These are phyloP conservation scores for Gaertneriomyces sp. DNA, from an alignment of 192 early-diverging fungal genomes.

Conservation along the genomic window DNA sequence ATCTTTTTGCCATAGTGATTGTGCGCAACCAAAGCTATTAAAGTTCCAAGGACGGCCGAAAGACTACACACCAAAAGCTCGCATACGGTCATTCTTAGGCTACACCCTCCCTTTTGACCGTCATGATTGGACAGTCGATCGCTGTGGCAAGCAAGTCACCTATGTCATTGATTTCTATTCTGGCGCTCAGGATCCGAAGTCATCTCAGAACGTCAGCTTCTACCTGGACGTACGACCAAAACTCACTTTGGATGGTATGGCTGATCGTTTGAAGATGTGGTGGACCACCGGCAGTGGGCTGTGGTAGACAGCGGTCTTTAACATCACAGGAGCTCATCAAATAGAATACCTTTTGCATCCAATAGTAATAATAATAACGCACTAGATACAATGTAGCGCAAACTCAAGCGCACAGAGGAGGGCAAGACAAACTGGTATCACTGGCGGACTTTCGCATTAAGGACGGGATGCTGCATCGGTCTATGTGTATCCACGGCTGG, in stretches of 20 bases:
- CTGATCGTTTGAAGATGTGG: slow-evolving; percentile 50
- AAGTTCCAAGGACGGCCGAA: slow-evolving; percentile 73
- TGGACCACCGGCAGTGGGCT: slow-evolving; percentile 39
- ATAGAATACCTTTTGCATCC: too few species aligned
- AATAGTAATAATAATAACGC: too few species aligned
- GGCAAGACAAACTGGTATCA: too few species aligned
- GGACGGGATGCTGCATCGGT: slow-evolving; percentile 10
- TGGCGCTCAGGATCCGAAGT: slow-evolving; percentile 42
- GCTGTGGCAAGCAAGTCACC: slow-evolving; percentile 80
- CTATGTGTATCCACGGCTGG: slow-evolving; percentile 94
- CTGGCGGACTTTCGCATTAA: neutral
- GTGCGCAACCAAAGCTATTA: slow-evolving; percentile 63
- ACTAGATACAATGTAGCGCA: too few species aligned
- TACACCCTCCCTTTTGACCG: slow-evolving; percentile 86
- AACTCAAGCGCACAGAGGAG: too few species aligned
- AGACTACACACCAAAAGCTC: slow-evolving; percentile 70
- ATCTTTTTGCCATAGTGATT: slow-evolving; percentile 34
- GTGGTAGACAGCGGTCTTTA: slow-evolving; percentile 13
- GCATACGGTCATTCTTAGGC: slow-evolving; percentile 62
- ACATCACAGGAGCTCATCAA: too few species aligned
- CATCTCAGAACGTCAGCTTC: slow-evolving; percentile 49
- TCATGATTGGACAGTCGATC: slow-evolving; percentile 90
- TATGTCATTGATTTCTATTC: slow-evolving; percentile 94
- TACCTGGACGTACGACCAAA: slow-evolving; percentile 89
- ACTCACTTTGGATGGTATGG: slow-evolving; percentile 55